Evolutionary conservation across 2,329 filamentous ascomycete species (phyloP).

Genomic region (Cadophora malorum): DNA sequence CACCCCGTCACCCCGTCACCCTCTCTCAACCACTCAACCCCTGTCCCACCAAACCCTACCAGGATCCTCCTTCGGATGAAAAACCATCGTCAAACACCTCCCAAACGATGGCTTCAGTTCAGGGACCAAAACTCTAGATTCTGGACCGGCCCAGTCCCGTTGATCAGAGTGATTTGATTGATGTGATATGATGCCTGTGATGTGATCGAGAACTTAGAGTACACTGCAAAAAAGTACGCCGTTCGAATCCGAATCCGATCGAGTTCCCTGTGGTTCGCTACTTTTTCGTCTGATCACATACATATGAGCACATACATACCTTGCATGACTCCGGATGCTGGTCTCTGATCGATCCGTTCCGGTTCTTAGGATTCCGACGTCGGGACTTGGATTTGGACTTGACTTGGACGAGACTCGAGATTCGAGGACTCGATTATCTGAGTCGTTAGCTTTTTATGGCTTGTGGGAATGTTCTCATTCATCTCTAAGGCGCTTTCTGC

Average conservation of each 20-base stretch:
- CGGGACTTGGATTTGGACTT: neutral
- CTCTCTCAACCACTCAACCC: neutral
- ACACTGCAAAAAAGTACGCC: too few species aligned
- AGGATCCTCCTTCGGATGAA: conserved; percentile 15
- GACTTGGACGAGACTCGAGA: too few species aligned
- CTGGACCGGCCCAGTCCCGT: neutral
- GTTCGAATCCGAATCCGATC: neutral
- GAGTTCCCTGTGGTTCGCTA: neutral
- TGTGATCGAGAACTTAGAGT: too few species aligned
- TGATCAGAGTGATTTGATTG: neutral
- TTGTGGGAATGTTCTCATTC: too few species aligned
- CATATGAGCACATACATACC: neutral
- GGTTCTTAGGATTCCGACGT: neutral
- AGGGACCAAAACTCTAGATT: neutral
- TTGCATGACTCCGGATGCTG: neutral
- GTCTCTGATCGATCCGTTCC: neutral
- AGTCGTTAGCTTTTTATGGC: neutral
- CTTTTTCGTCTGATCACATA: neutral
- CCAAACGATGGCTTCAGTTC: conserved; percentile 14
- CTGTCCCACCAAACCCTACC: neutral
- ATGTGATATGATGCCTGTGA: too few species aligned
- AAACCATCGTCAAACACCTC: conserved; percentile 15
- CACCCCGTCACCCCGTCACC: too few species aligned
- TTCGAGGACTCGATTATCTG: neutral
- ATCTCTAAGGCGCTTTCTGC: too few species aligned